Evolutionary conservation across 1,139 yeast genomes (phyloP).

Genomic region (Blastobotrys ciferrii): DNA sequence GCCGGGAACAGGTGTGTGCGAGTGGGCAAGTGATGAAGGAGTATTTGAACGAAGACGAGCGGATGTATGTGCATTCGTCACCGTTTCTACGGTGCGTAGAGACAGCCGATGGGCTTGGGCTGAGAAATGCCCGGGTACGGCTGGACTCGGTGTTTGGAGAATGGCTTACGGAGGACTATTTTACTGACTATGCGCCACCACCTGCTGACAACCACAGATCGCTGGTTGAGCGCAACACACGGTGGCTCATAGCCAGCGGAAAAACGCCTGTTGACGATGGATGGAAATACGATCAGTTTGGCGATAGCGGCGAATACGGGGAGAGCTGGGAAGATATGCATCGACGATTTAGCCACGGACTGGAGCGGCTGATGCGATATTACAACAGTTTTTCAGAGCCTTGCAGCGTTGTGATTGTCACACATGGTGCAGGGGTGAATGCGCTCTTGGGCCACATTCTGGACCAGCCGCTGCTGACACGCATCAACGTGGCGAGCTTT

Average conservation of each 20-base stretch:
- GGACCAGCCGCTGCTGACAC: conserved; percentile 35
- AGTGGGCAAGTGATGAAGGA: conserved; percentile 9
- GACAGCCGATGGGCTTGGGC: conserved; percentile 30
- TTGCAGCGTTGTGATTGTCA: conserved; percentile 35
- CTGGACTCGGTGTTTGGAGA: conserved; percentile 41
- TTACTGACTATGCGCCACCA: conserved; percentile 36
- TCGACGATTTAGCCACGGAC: conserved; percentile 33
- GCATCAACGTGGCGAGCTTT: conserved; percentile 35
- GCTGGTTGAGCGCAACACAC: conserved; percentile 25
- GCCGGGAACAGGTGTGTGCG: conserved; percentile 30
- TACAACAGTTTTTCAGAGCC: conserved; percentile 22
- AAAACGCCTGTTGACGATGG: conserved; percentile 18
- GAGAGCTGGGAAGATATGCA: conserved; percentile 41
- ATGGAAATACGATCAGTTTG: conserved; percentile 36
- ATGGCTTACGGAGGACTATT: conserved; percentile 43
- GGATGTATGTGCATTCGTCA: conserved; percentile 36
- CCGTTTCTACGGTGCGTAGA: conserved; percentile 42
- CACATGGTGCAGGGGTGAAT: conserved; percentile 44
- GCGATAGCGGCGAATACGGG: conserved; percentile 39
- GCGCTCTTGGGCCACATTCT: conserved; percentile 37
- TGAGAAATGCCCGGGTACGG: conserved; percentile 22
- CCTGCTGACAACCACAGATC: conserved; percentile 36
- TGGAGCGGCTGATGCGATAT: conserved; percentile 27
- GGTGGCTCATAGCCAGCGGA: no score
- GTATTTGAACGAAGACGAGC: neutral